Evolutionary conservation across 352 stramenopile species (phyloP), one percentile per base, ranked within the genome.

Genomic region (Globisporangium paroecandrum): DNA sequence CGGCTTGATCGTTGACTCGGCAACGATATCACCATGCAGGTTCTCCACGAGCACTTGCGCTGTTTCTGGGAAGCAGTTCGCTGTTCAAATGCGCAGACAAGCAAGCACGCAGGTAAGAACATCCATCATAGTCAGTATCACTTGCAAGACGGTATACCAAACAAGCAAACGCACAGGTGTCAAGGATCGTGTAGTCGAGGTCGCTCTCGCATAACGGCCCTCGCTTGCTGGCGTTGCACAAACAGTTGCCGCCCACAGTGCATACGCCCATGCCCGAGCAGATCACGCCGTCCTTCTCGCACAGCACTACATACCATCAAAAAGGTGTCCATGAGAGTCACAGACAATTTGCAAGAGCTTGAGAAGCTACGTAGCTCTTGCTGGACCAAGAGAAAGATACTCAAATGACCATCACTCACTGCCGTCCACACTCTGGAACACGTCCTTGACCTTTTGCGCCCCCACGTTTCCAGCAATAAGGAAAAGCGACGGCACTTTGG

Each of bases 381-480:
- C 13, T 29, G 22, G 29, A 22, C 54, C 25, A 27, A 29, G 20
- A 46, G 12, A 43, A 32, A 58, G 25, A 41, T 46, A 71, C 10
- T 13, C 9, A 51, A 47, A n/a, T 0, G 29, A 34, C 9, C 34
- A 27, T 34, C 22, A 84, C 83, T 58, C 66, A 94, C 86, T 89
- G n/a, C 72, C 82, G 56, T 91, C 80, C 58, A 69, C 77, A 71
- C 75, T 89, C 51, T 54, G 68, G 64, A 91, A 94, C 10, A 92
- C 81, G 67, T 94, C 82, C 68, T 89, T 88, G 22, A 89, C 79
- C 57, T 94, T 94, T 58, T 94, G 79, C 51, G 80, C 51, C 25
- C 82, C 84, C 8, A 87, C 72, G 62, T 90, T 93, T 34, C 86
- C 86, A 5, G 79, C 84, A n/a, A 94, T 75, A 15, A 93, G 60